Conservation (phyloP, 2,329 filamentous ascomycete genomes). For the Fusarium tricinctum region DNA sequence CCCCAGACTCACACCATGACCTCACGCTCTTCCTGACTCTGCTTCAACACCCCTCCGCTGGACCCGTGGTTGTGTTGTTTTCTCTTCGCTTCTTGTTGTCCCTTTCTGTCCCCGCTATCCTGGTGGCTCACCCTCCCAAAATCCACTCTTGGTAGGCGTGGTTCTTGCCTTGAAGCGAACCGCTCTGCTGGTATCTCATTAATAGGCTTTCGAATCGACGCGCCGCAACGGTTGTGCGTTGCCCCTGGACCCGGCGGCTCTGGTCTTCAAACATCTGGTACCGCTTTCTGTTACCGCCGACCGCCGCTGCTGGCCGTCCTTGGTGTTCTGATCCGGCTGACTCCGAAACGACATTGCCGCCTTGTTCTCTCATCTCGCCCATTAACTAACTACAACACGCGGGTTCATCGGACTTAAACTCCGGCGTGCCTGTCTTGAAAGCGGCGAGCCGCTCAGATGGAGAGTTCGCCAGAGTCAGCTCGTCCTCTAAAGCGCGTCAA, state of each 20-base stretch:
- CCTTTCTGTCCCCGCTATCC: constrained; percentile 47
- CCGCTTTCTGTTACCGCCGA: constrained; percentile 36
- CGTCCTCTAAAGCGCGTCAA: constrained; percentile 51
- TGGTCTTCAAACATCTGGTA: constrained; percentile 34
- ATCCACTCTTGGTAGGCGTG: constrained; percentile 47
- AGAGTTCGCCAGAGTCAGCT: constrained; percentile 44
- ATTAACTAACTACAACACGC: constrained; percentile 34
- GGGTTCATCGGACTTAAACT: constrained; percentile 35
- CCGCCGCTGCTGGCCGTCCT: constrained; percentile 21
- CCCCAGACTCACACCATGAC: constrained; percentile 49
- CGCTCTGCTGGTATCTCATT: constrained; percentile 49
- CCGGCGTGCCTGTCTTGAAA: constrained; percentile 31
- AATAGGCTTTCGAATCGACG: constrained; percentile 43
- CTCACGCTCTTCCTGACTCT: constrained; percentile 48
- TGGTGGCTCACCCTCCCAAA: constrained; percentile 45
- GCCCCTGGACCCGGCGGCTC: constrained; percentile 37
- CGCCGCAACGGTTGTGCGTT: constrained; percentile 41
- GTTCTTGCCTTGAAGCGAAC: constrained; percentile 50
- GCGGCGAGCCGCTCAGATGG: constrained; percentile 44
- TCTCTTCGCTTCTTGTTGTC: constrained; percentile 48
- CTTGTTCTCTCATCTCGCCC: constrained; percentile 46
- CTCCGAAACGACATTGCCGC: constrained; percentile 41
- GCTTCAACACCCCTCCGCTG: constrained; percentile 48
- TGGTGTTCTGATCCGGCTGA: constrained; percentile 42
- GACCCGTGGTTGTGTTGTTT: constrained; percentile 40